Conservation (phyloP, 192 early-diverging fungal species). For the Gonapodya sp. region DNA sequence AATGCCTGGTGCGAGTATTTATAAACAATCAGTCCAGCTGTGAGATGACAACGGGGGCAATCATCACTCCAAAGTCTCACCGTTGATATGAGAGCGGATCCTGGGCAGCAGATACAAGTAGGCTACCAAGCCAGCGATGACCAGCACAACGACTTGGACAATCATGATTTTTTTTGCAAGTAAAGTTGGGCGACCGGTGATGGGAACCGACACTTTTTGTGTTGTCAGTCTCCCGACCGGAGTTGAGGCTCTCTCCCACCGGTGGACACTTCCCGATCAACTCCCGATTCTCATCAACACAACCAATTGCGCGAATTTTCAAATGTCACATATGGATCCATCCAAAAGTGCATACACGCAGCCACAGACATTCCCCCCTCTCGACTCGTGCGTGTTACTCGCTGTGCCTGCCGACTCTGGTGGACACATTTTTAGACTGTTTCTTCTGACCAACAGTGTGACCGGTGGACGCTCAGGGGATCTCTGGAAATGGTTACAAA, state of each 20-base stretch:
- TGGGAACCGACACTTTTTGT: no score
- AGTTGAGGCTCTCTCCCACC: no score
- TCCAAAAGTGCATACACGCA: no score
- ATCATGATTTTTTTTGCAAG: not conserved
- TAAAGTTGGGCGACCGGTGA: not conserved
- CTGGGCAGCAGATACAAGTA: not conserved
- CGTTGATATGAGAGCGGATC: not conserved
- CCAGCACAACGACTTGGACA: not conserved
- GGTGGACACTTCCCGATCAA: no score
- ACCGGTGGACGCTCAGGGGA: not conserved
- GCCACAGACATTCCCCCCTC: not conserved
- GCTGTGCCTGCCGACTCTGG: not conserved
- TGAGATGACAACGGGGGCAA: no score
- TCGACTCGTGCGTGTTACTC: not conserved
- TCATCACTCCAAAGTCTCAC: not conserved
- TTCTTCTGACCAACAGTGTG: not conserved
- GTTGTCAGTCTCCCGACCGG: no score
- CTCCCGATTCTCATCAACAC: no score
- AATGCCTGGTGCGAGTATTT: no score
- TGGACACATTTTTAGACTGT: not conserved
- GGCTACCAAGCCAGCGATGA: not conserved
- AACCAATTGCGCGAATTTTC: no score
- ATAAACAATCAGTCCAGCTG: no score
- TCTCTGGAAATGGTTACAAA: not conserved
- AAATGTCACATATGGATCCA: no score